These are phyloP conservation scores for Daldinia grandis DNA, from an alignment of 495 filamentous ascomycete genomes.

Conservation along the genomic window DNA sequence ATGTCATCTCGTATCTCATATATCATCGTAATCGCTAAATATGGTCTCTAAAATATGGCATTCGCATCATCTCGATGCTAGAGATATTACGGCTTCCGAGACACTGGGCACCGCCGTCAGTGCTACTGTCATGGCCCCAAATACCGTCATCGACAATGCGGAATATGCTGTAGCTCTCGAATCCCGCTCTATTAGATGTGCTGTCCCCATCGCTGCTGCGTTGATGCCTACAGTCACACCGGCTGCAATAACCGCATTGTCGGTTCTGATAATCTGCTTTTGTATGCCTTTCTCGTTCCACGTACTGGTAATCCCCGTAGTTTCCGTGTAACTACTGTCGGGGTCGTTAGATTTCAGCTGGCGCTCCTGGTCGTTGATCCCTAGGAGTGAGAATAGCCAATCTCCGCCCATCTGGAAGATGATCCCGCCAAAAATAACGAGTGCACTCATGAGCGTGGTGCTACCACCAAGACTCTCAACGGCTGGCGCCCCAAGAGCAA, in stretches of 20 bases:
- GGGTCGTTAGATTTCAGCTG: background rate
- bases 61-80: conserved; percentile 16
- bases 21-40: conserved; percentile 12
- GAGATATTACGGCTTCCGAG: conserved; percentile 10
- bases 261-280: conserved; percentile 7
- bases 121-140: conserved; percentile 58
- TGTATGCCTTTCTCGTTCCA: background rate
- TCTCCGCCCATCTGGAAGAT: conserved; percentile 54
- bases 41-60: background rate
- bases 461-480: conserved; percentile 51
- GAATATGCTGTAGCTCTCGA: conserved; percentile 59
- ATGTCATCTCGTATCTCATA: conserved; percentile 17
- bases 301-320: background rate
- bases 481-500: conserved; percentile 48
- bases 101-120: conserved; percentile 47
- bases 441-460: conserved; percentile 52
- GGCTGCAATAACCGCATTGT: conserved; percentile 49
- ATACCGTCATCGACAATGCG: conserved; percentile 57
- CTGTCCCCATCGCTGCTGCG: conserved; percentile 60
- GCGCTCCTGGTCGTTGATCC: conserved; percentile 22
- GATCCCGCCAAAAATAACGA: conserved; percentile 58
- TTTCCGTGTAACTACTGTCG: conserved; percentile 8
- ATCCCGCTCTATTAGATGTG: conserved; percentile 55
- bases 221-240: conserved; percentile 59
- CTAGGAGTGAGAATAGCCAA: conserved; percentile 47